Evolutionary conservation across 345 rosid genomes (phyloP), one percentile per base, ranked within the genome.

Genomic region (Eucalyptus erythrocorys): DNA sequence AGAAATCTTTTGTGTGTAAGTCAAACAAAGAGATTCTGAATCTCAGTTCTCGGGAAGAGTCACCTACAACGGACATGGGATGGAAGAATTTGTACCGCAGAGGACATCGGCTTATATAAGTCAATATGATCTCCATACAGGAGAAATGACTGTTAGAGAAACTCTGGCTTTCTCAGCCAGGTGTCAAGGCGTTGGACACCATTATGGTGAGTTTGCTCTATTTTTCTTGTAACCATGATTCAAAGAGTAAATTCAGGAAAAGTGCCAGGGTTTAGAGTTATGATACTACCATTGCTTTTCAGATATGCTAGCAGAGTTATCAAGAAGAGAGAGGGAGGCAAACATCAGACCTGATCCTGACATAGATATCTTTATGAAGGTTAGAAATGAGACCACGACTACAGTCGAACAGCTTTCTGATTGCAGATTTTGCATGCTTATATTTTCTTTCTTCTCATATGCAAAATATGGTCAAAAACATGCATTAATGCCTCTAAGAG

Each of bases 331-430:
- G 91, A 96, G 92, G 91, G 94, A 91, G 89, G 97, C 95, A 87
- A 94, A 94, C 79, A 96, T 95, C 92, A 96, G 92, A 88, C 99
- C 99, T 32, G 97, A 96, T 88, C 96, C 96, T n/a, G 99, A 96
- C 87, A 92, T 96, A 91, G 99, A 95, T 90, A 91, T 96, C 86
- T 94, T 89, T 90, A 96, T 96, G 98, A 96, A 96, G 94, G 99
- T 94, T 51, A 86, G 85, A 66, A 14, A 45, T 45, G 21, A 34
- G 13, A 47, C 48, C 9, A 45, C 40, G 27, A 43, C 51, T 13
- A 8, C 50, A 49, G 47, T 84, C 27, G 42, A 27, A 43, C 85
- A 43, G 53, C 50, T 84, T 17, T 84, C 53, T 16, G 32, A 12
- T 22, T 49, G 48, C 30, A 82, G 49, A 30, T 19, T 40, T 76